Conservation (phyloP, 164 flowering plant species). For the Vitis cinerea region DNA sequence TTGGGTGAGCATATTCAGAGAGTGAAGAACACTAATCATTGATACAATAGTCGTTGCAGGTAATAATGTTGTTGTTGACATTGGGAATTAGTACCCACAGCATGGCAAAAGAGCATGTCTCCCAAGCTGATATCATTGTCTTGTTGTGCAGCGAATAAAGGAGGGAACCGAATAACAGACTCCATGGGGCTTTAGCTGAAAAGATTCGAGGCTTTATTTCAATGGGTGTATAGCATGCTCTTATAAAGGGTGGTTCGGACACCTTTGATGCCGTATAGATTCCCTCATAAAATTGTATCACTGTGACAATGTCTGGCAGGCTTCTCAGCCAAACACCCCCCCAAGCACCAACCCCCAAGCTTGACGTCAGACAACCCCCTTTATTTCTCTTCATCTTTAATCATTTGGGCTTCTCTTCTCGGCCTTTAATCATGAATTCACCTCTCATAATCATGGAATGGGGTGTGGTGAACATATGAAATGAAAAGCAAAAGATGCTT, state of each 20-base stretch:
- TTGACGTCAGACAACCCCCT: constrained; percentile 2
- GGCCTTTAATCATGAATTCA: constrained; percentile 5
- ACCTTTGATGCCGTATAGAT: not conserved
- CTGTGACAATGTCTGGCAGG: not conserved
- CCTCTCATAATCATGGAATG: constrained; percentile 8
- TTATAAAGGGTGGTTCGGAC: constrained; percentile 4
- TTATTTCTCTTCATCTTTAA: not conserved
- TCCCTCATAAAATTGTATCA: not conserved
- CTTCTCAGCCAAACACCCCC: not conserved
- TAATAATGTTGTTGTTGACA: too few species aligned
- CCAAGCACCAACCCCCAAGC: not conserved
- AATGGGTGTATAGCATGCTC: constrained; percentile 12
- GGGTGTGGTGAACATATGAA: not conserved
- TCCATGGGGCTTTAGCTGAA: constrained; percentile 12
- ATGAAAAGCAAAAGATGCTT: constrained; percentile 3
- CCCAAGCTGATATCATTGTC: constrained; percentile 12
- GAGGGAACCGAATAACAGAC: constrained; percentile 2
- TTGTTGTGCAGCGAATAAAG: constrained; percentile 8
- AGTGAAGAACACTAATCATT: too few species aligned
- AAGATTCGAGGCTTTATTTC: constrained; percentile 10
- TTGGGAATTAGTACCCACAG: too few species aligned
- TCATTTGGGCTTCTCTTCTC: constrained; percentile 1
- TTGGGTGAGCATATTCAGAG: too few species aligned
- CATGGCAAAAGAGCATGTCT: not conserved
- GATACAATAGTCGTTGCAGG: too few species aligned